Percentiles rank a stretch among this genome's conserved stretches.
Evolutionary conservation across 2,329 filamentous ascomycete species (phyloP).

Genomic region (Diaporthe australafricana): DNA sequence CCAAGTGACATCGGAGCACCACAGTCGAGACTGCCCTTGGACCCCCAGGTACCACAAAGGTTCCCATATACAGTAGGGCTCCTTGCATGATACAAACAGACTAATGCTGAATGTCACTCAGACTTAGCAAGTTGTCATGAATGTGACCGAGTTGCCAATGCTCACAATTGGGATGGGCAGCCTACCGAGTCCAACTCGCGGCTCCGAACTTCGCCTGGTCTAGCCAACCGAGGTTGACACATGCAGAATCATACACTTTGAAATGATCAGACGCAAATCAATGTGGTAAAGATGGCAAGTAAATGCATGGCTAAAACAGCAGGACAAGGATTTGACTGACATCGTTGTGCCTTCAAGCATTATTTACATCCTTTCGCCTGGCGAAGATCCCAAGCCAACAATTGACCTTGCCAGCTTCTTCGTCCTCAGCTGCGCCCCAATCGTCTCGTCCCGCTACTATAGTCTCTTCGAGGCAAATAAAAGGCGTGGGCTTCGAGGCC

Average conservation of each 20-base stretch:
- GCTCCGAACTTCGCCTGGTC: neutral
- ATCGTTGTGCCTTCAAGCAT: neutral
- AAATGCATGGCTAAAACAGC: neutral
- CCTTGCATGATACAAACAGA: neutral
- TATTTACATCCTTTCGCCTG: conserved; percentile 35
- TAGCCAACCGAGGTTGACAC: neutral
- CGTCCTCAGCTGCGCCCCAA: conserved; percentile 70
- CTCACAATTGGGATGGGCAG: neutral
- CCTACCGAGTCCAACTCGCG: neutral
- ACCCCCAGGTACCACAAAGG: neutral
- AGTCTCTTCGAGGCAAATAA: conserved; percentile 69
- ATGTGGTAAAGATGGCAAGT: neutral
- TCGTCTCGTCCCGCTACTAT: conserved; percentile 77
- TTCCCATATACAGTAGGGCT: neutral
- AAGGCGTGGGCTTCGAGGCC: conserved; percentile 56
- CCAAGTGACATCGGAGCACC: neutral
- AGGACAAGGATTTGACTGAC: neutral
- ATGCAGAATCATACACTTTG: too few species aligned
- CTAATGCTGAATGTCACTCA: neutral
- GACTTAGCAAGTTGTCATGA: neutral
- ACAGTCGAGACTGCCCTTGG: neutral
- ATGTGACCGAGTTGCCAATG: neutral
- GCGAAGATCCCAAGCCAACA: conserved; percentile 78
- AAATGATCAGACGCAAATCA: neutral
- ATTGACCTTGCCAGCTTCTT: conserved; percentile 54